Conservation (phyloP, 495 filamentous ascomycete genomes). For the Podospora pseudocomata region DNA sequence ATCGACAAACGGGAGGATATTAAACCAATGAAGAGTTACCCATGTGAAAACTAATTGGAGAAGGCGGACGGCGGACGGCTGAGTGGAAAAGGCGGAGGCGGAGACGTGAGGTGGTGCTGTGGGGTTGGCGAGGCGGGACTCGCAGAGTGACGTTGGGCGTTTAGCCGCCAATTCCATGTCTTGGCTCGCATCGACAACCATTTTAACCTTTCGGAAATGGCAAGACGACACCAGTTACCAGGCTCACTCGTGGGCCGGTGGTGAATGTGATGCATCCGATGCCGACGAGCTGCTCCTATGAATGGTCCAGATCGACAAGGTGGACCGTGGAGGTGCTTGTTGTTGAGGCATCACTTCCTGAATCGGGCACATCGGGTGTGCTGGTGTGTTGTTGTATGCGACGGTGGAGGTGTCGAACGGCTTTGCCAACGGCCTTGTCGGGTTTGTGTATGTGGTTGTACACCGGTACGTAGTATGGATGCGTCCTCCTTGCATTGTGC, state of each 20-base stretch:
- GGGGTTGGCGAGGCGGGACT: not conserved
- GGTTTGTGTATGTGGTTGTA: not conserved
- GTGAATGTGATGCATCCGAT: not conserved
- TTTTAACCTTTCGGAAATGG: slow-evolving; percentile 8
- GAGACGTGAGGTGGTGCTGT: slow-evolving; percentile 2
- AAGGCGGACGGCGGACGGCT: slow-evolving; percentile 4
- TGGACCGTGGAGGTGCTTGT: not conserved
- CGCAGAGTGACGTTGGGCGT: slow-evolving; percentile 15
- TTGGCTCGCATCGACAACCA: slow-evolving; percentile 7
- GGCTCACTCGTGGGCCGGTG: slow-evolving; percentile 11
- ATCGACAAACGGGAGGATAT: slow-evolving; percentile 11
- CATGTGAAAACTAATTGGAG: slow-evolving; percentile 10
- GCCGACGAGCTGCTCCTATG: not conserved
- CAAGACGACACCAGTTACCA: slow-evolving; percentile 6
- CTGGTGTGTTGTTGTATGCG: not conserved
- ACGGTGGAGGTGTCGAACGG: not conserved
- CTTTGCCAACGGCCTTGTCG: slow-evolving; percentile 9
- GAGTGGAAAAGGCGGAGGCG: slow-evolving; percentile 12
- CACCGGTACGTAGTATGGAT: not conserved
- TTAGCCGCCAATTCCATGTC: slow-evolving; percentile 21
- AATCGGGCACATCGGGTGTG: not conserved
- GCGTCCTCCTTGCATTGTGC: not conserved
- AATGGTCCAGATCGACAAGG: not conserved
- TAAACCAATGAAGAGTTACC: not conserved
- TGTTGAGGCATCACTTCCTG: not conserved